Base-by-base conservation (phyloP, 306 rosid species). In the Quercus ilex region DNA sequence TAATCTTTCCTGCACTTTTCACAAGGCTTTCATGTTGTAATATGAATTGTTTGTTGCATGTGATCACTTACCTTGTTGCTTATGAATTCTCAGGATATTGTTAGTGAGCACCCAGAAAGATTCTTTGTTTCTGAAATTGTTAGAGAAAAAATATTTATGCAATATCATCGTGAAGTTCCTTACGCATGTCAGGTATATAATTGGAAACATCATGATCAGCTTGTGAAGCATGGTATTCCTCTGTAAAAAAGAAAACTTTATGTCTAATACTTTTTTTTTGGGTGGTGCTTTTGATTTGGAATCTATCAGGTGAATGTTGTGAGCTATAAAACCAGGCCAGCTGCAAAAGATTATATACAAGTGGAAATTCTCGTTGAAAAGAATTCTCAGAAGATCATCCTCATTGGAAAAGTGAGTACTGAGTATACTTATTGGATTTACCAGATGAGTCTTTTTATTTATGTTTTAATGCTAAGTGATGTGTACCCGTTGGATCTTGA, bases 91-190 rank as follows among this genome's bases (percentile, higher is more conserved):
- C 91, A 95, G 99, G 99, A 88, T 79, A 93, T 91, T 62, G 89
- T 95, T 81, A 95, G 99, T 74, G 98, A 95, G 79, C 99, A 93
- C 82, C 98, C 98, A 18, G 99, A 95, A 83, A 86, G 99, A 86
- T 95, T 95, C 85, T 95, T 95, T 79, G 90, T 95, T 6, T 83
- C 94, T 71, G 99, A 93, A 83, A 95, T 95, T 55, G 85, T 95
- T 58, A 89, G 99, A 84, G 99, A 95, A 82, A 95, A 95, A 90
- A 95, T 95, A 78, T 93, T 95, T 81, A 86, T 91, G 92, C 99
- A 95, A 82, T 93, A 90, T 69, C 92, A 97, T 69, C 85, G 91
- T 41, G 99, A 95, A 88, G 90, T 95, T 85, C 99, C 99, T 41
- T 95, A 95, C 58, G 91, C 87, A 53, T 91, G 98, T 73, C 99